Evolutionary conservation across 2,329 filamentous ascomycete species (phyloP).

Genomic region (Colletotrichum costaricense): DNA sequence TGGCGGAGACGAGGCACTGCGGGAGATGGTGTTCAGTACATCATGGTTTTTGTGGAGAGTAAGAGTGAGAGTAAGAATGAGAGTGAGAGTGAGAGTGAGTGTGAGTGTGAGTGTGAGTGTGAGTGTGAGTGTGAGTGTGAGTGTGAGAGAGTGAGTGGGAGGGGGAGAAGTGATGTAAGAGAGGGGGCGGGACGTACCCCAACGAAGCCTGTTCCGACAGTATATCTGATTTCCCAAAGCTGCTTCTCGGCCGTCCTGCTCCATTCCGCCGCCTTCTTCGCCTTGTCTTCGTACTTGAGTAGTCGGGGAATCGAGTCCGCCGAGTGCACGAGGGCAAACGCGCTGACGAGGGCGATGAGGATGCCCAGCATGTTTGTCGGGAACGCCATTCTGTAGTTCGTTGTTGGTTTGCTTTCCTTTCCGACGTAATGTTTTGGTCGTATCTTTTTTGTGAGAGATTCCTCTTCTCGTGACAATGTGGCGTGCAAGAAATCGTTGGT

Average conservation of each 20-base stretch:
- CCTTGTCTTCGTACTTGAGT: conserved; percentile 42
- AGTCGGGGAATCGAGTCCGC: conserved; percentile 42
- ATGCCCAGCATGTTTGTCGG: conserved; percentile 31
- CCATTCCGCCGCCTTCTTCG: conserved; percentile 44
- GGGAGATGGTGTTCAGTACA: too few relatives aligned
- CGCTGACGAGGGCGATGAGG: conserved; percentile 38
- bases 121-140: background rate
- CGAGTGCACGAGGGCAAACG: conserved; percentile 39
- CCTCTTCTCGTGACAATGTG: background rate
- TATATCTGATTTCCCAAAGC: conserved; percentile 43
- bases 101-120: background rate
- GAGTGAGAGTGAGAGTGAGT: background rate
- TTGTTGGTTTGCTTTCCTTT: too few relatives aligned
- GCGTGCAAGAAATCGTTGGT: background rate
- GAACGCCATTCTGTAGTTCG: conserved; percentile 30
- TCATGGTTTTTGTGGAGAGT: too few relatives aligned
- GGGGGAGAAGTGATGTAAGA: background rate
- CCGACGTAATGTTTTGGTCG: too few relatives aligned
- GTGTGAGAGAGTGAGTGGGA: too few relatives aligned
- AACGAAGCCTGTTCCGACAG: conserved; percentile 42
- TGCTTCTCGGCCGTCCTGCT: conserved; percentile 41
- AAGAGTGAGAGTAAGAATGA: background rate
- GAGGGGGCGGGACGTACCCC: conserved; percentile 33
- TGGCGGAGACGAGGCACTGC: conserved; percentile 38
- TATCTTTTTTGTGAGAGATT: too few relatives aligned